These are phyloP conservation scores for Corynespora cassiicola DNA, from an alignment of 2,329 filamentous ascomycete genomes.

Conservation along the genomic window DNA sequence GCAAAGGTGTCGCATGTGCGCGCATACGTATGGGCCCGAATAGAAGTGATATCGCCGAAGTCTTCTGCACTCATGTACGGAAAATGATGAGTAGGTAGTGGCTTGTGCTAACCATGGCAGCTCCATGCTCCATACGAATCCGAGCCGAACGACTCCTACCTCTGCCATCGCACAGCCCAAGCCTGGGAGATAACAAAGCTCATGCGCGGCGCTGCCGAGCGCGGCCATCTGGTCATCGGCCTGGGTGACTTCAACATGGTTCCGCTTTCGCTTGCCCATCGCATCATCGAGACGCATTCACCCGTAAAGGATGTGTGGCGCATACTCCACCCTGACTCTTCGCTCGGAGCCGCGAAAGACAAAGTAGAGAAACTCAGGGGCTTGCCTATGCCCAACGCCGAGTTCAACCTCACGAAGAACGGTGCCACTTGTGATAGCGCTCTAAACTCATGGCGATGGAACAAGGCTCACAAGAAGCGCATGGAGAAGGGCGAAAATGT, in stretches of 20 bases:
- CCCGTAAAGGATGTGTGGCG: slow-evolving; percentile 86
- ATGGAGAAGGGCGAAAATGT: slow-evolving; percentile 71
- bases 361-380: slow-evolving; percentile 70
- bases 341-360: slow-evolving; percentile 75
- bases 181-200: slow-evolving; percentile 94
- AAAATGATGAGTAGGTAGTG: slow-evolving; percentile 29
- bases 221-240: slow-evolving; percentile 82
- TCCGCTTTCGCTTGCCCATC: slow-evolving; percentile 84
- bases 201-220: slow-evolving; percentile 78
- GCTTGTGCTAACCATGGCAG: slow-evolving; percentile 54
- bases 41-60: slow-evolving; percentile 74
- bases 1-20: slow-evolving; percentile 89
- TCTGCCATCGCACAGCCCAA: slow-evolving; percentile 89
- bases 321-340: slow-evolving; percentile 81
- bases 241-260: slow-evolving; percentile 97
- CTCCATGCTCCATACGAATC: slow-evolving; percentile 86
- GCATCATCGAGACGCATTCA: slow-evolving; percentile 78
- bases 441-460: slow-evolving; percentile 95
- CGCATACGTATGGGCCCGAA: slow-evolving; percentile 74
- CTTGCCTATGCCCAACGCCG: slow-evolving; percentile 74
- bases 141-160: slow-evolving; percentile 81
- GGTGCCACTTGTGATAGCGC: slow-evolving; percentile 86
- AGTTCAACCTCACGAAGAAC: slow-evolving; percentile 79
- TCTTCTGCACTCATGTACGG: slow-evolving; percentile 86
- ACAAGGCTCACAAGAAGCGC: slow-evolving; percentile 70